Percentiles rank a stretch among this genome's conserved stretches.
phyloP scores from a whole-genome alignment of 1,284 basidiomycete genomes.

The Neolentinus lepideus region DNA sequence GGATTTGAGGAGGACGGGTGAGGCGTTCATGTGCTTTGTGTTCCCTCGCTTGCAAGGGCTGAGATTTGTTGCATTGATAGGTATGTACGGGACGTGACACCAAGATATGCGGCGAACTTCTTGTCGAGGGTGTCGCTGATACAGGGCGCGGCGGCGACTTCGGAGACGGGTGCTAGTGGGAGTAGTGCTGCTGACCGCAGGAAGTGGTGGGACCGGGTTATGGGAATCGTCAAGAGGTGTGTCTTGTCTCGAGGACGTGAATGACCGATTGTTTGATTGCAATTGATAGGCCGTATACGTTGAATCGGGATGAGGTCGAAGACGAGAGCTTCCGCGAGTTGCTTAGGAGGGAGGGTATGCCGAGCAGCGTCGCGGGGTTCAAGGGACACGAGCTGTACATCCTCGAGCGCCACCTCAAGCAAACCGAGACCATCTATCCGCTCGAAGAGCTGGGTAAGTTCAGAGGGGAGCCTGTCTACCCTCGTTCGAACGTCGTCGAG shows the following conservation, averaged over 20 bases:
- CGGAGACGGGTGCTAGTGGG: slow-evolving; percentile 34
- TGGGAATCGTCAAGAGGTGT: slow-evolving; percentile 48
- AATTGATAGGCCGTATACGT: slow-evolving; percentile 4
- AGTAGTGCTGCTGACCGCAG: slow-evolving; percentile 28
- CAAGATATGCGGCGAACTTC: slow-evolving; percentile 77
- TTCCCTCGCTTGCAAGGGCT: too few relatives aligned
- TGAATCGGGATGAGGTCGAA: slow-evolving; percentile 91
- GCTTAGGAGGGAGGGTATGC: slow-evolving; percentile 90
- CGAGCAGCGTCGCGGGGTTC: slow-evolving; percentile 85
- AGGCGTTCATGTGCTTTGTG: not conserved
- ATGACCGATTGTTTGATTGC: not conserved
- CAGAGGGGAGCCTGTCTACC: slow-evolving; percentile 90
- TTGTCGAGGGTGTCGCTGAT: slow-evolving; percentile 78
- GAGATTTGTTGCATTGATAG: too few relatives aligned
- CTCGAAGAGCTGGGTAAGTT: slow-evolving; percentile 85
- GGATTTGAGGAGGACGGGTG: slow-evolving; percentile 87
- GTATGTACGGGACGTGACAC: slow-evolving; percentile 68
- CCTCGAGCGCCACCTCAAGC: slow-evolving; percentile 83
- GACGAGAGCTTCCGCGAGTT: slow-evolving; percentile 85
- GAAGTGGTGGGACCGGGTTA: slow-evolving; percentile 83
- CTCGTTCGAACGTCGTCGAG: slow-evolving; percentile 74
- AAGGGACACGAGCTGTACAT: slow-evolving; percentile 93
- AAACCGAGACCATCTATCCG: slow-evolving; percentile 86
- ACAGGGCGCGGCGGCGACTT: slow-evolving; percentile 47
- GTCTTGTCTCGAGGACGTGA: slow-evolving; percentile 73